Percentiles rank a stretch among this genome's conserved stretches.
Conservation (phyloP, 345 rosid species). For the Sisymbrium irio region DNA sequence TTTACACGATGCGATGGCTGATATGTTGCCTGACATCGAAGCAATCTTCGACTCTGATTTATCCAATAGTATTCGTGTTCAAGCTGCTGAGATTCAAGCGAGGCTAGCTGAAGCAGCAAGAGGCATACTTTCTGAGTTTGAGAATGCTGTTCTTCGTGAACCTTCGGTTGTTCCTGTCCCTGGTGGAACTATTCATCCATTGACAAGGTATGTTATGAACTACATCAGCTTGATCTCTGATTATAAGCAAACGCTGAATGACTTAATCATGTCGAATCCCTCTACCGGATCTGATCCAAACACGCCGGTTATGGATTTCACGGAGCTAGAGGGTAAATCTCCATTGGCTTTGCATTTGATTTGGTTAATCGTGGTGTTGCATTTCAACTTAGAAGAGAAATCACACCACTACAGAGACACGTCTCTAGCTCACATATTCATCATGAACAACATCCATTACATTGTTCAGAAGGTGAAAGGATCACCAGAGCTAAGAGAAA, state of each 20-base stretch:
- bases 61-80: conserved; percentile 55
- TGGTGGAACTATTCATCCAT: conserved; percentile 91
- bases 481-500: conserved; percentile 73
- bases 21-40: conserved; percentile 75
- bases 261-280: conserved; percentile 78
- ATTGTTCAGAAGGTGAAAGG: conserved; percentile 84
- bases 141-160: conserved; percentile 71
- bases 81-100: conserved; percentile 77
- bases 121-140: conserved; percentile 84
- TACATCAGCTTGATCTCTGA: conserved; percentile 87
- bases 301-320: conserved; percentile 73
- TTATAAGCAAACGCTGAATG: conserved; percentile 73
- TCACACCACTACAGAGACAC: conserved; percentile 77
- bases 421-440: conserved; percentile 66
- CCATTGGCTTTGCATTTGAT: conserved; percentile 83
- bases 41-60: conserved; percentile 63
- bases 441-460: conserved; percentile 93
- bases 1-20: conserved; percentile 71
- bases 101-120: conserved; percentile 81
- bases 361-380: conserved; percentile 82
- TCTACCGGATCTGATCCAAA: conserved; percentile 63
- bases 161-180: conserved; percentile 77
- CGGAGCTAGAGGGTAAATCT: conserved; percentile 65
- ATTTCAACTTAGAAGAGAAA: conserved; percentile 83
- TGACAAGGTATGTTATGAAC: conserved; percentile 97